phyloP scores from a whole-genome alignment of 495 filamentous ascomycete genomes.

The Neurospora sp. region DNA sequence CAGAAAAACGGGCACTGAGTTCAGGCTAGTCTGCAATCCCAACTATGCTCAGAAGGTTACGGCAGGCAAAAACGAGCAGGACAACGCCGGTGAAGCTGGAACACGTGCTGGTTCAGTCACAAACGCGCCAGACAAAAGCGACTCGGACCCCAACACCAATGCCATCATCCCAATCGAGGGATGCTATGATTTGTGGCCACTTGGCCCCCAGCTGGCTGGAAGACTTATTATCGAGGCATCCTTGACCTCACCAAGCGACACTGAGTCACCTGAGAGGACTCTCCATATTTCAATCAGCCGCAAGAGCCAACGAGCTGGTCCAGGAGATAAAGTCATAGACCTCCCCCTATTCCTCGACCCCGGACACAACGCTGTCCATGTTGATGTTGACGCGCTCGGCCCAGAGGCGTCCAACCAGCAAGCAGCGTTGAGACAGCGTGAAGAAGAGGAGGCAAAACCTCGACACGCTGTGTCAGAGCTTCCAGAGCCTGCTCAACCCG shows the following conservation, averaged over 20 bases:
- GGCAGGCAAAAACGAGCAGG: not conserved
- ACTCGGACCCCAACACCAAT: not conserved
- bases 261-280: not conserved
- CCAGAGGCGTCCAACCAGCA: not conserved
- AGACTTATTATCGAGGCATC: not conserved
- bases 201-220: not conserved
- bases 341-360: constrained; percentile 5
- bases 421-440: not conserved
- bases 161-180: not conserved
- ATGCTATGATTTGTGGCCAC: constrained; percentile 1
- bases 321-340: not conserved
- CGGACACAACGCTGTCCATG: constrained; percentile 3
- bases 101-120: not conserved
- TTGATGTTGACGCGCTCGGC: not conserved
- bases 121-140: not conserved
- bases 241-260: not conserved
- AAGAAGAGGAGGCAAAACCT: not conserved
- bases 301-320: not conserved
- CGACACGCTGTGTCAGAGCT: not conserved
- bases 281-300: not conserved
- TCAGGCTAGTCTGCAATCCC: constrained; percentile 3
- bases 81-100: not conserved
- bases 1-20: not conserved
- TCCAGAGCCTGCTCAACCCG: not conserved
- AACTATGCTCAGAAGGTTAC: not conserved